A percentile compares a stretch with the other conserved stretches of the same genome.
Conservation (phyloP, 2,329 filamentous ascomycete genomes). For the Penicillium paneum region DNA sequence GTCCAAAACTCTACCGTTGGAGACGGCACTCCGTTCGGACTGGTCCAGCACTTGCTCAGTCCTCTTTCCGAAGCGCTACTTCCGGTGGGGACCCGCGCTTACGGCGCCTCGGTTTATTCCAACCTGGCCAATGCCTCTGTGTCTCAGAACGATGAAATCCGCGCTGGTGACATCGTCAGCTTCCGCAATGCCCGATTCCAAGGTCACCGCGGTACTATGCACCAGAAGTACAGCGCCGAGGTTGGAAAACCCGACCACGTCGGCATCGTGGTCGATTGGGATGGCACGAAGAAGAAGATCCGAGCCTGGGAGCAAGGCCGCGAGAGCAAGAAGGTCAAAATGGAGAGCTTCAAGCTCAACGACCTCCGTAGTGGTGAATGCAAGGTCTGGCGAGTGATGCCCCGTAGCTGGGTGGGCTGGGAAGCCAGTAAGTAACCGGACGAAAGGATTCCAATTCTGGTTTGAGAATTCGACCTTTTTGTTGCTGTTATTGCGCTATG, state of each 20-base stretch:
- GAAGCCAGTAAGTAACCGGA: conserved; percentile 38
- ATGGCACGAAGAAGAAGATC: conserved; percentile 97
- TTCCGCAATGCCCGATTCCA: conserved; percentile 93
- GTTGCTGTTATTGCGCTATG: conserved; percentile 5
- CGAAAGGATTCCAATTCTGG: neutral
- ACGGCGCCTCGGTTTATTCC: conserved; percentile 87
- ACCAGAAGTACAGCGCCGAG: conserved; percentile 85
- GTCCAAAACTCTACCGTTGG: conserved; percentile 79
- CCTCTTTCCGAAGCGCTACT: conserved; percentile 70
- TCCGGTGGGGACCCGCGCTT: conserved; percentile 84
- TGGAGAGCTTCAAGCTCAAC: conserved; percentile 90
- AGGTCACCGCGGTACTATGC: conserved; percentile 91
- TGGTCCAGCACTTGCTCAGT: conserved; percentile 75
- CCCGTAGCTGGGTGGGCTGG: conserved; percentile 90
- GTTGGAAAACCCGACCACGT: conserved; percentile 88
- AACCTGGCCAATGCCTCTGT: conserved; percentile 94
- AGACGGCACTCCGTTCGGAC: conserved; percentile 73
- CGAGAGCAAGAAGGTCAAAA: conserved; percentile 88
- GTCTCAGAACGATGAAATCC: conserved; percentile 86
- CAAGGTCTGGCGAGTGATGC: conserved; percentile 95
- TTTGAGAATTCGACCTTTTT: neutral
- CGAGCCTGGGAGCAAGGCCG: conserved; percentile 91
- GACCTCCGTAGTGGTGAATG: conserved; percentile 92
- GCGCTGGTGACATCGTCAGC: conserved; percentile 85
- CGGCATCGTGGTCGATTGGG: conserved; percentile 90